These are phyloP conservation scores for Triticum urartu DNA, from an alignment of 176 grass and related monocot genomes.

Conservation along the genomic window DNA sequence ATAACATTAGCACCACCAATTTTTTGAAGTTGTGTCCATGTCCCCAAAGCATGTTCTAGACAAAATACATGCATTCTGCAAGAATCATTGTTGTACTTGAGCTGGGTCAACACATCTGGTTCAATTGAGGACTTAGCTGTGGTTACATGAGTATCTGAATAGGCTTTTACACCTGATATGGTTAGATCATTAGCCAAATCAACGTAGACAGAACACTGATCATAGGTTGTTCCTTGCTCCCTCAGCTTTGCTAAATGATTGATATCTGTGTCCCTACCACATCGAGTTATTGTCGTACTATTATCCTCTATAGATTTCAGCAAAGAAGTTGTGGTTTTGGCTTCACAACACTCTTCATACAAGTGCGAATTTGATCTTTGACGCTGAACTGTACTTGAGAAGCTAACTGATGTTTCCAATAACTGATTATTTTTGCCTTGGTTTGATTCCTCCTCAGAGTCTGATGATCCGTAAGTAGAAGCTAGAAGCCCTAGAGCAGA, in stretches of 20 bases:
- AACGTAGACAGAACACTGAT: conserved; percentile 28
- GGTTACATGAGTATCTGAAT: conserved; percentile 32
- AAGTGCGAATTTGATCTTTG: conserved; percentile 29
- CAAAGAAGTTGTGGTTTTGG: conserved; percentile 16
- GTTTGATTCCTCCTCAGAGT: conserved; percentile 70
- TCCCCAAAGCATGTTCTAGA: conserved; percentile 96
- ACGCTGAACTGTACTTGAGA: conserved; percentile 20
- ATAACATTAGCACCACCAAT: conserved; percentile 90
- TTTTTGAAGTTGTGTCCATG: conserved; percentile 73
- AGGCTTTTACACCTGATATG: conserved; percentile 25
- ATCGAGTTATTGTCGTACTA: conserved; percentile 28
- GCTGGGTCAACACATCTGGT: conserved; percentile 45
- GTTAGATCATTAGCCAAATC: conserved; percentile 31
- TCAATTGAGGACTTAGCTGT: conserved; percentile 38
- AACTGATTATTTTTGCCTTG: conserved; percentile 5
- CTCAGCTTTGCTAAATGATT: conserved; percentile 20
- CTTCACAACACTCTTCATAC: conserved; percentile 36
- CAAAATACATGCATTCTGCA: conserved; percentile 98
- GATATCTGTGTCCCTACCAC: conserved; percentile 31
- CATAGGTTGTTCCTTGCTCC: conserved; percentile 27
- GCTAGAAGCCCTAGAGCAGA: conserved; percentile 89
- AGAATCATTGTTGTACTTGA: conserved; percentile 71
- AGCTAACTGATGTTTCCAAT: conserved; percentile 19
- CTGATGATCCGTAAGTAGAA: conserved; percentile 78
- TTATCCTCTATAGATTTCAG: conserved; percentile 24